phyloP scores from a whole-genome alignment of 2,329 filamentous ascomycete species.

The Gnomoniopsis smithogilvyi region DNA sequence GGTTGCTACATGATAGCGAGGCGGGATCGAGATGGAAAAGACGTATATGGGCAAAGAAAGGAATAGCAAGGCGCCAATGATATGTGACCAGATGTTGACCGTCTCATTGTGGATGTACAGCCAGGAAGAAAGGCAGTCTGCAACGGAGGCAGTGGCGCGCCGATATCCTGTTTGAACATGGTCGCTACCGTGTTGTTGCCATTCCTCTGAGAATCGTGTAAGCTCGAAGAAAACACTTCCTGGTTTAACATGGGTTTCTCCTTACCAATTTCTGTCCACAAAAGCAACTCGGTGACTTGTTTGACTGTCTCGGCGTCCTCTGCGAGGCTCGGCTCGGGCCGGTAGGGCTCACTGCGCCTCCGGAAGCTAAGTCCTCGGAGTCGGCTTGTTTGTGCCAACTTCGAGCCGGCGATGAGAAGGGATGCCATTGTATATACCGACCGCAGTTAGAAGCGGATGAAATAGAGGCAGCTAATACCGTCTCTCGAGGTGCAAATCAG shows the following conservation, averaged over 20 bases:
- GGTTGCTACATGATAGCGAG: constrained; percentile 33
- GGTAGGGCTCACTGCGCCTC: neutral
- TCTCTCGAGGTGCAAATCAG: neutral
- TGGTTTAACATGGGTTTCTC: neutral
- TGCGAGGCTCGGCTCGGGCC: neutral
- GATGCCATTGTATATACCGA: neutral
- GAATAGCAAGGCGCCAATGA: constrained; percentile 39
- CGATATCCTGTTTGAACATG: constrained; percentile 32
- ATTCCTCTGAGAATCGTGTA: constrained; percentile 4
- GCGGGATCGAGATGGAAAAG: constrained; percentile 29
- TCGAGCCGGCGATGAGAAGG: neutral
- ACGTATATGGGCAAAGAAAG: constrained; percentile 32
- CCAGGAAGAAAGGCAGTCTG: constrained; percentile 24
- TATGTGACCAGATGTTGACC: constrained; percentile 46
- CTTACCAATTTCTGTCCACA: neutral
- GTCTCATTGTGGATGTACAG: constrained; percentile 28
- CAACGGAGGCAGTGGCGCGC: constrained; percentile 22
- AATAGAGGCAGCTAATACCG: neutral
- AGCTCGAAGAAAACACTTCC: neutral
- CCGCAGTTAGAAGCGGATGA: neutral
- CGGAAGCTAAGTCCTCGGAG: neutral
- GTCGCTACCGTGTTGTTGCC: constrained; percentile 30
- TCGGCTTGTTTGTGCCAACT: neutral
- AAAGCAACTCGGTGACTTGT: neutral
- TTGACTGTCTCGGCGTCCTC: neutral